Evolutionary conservation across 164 flowering plant genomes (phyloP), one percentile per base, ranked within the genome.

Genomic region (Aristolochia californica): DNA sequence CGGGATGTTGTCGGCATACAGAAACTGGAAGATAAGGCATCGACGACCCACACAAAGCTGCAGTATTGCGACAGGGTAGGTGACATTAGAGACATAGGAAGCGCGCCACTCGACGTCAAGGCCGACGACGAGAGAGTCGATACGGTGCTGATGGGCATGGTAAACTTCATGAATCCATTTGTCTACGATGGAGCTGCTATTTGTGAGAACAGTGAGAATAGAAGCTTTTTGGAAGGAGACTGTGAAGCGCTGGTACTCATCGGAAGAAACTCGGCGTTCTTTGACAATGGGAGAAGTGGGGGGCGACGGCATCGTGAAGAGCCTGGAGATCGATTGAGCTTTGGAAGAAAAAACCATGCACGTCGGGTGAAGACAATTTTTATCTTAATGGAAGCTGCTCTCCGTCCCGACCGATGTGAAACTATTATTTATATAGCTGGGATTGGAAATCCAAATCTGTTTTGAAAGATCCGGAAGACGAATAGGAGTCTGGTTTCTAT

Each of bases 81-180:
- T 22, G 51, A 27, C 13, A 2, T 57, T 30, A 2, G 44, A 9
- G 65, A 40, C 48, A 48, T 23, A 63, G 20, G 83, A 78, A n/a
- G n/a, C n/a, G 15, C 74, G 70, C 81, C 84, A 83, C 56, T 83
- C 83, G 45, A 76, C 47, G 74, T 81, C 88, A 53, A 80, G 80
- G 57, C 88, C 88, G 23, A 83, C 73, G 40, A 67, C 61, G 21
- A 69, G 71, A 26, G 53, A 60, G 38, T 62, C 58, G 30, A 68
- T 59, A n/a, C 50, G 54, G 16, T 50, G 59, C 2, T 23, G 45
- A 53, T 45, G 52, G 45, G 16, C 21, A 45, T 38, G 52, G 21
- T 9, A 5, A 57, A 62, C 59, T 2, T 52, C 11, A 40, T 43
- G 17, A 48, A 64, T 55, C 66, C 71, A 72, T 0, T 17, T n/a